Percentiles rank a stretch among this genome's conserved stretches.
Conservation (phyloP, 2,329 filamentous ascomycete genomes). For the Aspergillus calidoustus region DNA sequence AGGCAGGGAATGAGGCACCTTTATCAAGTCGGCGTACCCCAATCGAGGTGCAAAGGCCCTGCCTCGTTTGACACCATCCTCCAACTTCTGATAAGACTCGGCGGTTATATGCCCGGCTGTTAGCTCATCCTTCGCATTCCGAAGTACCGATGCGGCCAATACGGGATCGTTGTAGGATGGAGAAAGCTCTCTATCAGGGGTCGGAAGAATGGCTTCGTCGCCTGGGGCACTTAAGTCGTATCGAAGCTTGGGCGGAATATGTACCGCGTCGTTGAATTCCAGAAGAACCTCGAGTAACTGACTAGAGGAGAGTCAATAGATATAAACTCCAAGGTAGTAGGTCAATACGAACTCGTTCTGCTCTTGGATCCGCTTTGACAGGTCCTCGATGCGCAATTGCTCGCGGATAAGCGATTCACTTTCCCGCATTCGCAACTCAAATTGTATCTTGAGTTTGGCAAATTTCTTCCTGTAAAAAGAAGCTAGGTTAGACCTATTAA, state of each 20-base stretch:
- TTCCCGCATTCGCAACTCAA: slow-evolving; percentile 79
- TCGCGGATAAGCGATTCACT: slow-evolving; percentile 67
- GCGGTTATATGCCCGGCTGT: slow-evolving; percentile 41
- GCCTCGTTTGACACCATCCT: slow-evolving; percentile 44
- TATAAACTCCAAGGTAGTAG: background rate
- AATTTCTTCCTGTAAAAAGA: slow-evolving; percentile 73
- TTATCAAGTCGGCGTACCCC: slow-evolving; percentile 38
- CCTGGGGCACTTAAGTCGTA: slow-evolving; percentile 66
- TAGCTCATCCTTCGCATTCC: slow-evolving; percentile 45
- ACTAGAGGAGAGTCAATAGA: slow-evolving; percentile 53
- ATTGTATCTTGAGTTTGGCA: slow-evolving; percentile 79
- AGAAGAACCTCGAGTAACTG: slow-evolving; percentile 86
- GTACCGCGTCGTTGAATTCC: slow-evolving; percentile 83
- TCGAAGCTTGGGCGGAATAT: slow-evolving; percentile 75
- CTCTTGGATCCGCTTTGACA: slow-evolving; percentile 81
- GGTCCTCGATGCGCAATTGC: slow-evolving; percentile 79
- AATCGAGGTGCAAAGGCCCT: slow-evolving; percentile 44
- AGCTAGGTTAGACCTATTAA: slow-evolving; percentile 15
- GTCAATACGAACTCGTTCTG: slow-evolving; percentile 81
- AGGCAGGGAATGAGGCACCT: slow-evolving; percentile 36
- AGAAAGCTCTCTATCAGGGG: slow-evolving; percentile 45
- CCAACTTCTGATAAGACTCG: slow-evolving; percentile 43
- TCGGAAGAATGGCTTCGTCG: slow-evolving; percentile 53
- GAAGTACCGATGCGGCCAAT: slow-evolving; percentile 40
- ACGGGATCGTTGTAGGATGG: slow-evolving; percentile 39